Evolutionary conservation across 2,329 filamentous ascomycete genomes (phyloP).

Genomic region (Epichloe festucae): DNA sequence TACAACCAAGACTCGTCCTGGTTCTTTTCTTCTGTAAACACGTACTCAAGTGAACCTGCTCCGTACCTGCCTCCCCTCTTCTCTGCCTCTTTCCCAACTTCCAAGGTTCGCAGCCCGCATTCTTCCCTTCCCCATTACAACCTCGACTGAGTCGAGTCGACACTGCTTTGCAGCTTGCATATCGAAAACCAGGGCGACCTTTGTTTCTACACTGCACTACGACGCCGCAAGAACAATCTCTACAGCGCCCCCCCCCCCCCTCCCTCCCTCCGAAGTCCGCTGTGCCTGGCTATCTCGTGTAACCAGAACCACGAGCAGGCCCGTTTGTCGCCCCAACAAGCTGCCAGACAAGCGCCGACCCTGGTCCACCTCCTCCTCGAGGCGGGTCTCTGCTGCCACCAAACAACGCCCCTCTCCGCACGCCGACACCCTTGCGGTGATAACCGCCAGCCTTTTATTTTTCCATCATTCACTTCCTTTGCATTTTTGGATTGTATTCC

Average conservation of each 20-base stretch:
- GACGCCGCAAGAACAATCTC: background rate
- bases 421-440: background rate
- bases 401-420: constrained; percentile 2
- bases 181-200: background rate
- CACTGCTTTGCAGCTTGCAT: background rate
- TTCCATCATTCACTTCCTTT: constrained; percentile 8
- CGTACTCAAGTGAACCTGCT: background rate
- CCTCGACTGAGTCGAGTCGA: background rate
- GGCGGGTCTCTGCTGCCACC: constrained; percentile 1
- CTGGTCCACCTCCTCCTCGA: constrained; percentile 3
- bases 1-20: background rate
- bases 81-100: background rate
- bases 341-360: constrained; percentile 5
- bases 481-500: constrained; percentile 3
- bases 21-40: no score
- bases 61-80: background rate
- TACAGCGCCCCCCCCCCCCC: background rate
- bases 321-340: constrained; percentile 1
- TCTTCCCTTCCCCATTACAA: background rate
- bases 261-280: background rate
- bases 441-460: constrained; percentile 1
- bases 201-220: background rate
- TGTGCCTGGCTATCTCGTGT: constrained; percentile 1
- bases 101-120: background rate
- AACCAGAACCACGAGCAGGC: constrained; percentile 3